These are phyloP conservation scores for Neoboletus subvelutipes DNA, from an alignment of 768 basidiomycete species.

Conservation along the genomic window DNA sequence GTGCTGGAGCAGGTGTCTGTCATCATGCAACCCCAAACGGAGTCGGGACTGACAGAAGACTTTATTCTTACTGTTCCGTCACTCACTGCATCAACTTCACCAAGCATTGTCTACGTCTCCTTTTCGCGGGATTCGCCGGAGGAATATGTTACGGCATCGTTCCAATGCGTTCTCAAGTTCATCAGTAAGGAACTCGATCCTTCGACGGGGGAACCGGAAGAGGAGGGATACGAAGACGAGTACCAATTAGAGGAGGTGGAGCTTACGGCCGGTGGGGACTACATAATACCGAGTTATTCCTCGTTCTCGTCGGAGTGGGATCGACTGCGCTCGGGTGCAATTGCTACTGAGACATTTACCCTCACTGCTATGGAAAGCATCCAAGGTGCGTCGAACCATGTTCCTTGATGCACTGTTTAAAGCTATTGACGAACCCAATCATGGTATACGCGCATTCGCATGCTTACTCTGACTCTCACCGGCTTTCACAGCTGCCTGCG, in stretches of 20 bases:
- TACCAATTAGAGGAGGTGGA: conserved; percentile 97
- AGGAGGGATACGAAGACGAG: conserved; percentile 98
- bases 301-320: conserved; percentile 97
- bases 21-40: conserved; percentile 82
- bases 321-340: conserved; percentile 72
- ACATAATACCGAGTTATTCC: conserved; percentile 92
- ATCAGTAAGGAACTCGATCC: conserved; percentile 98
- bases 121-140: conserved; percentile 82
- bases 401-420: conserved; percentile 6
- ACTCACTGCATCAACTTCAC: conserved; percentile 66
- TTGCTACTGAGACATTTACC: conserved; percentile 89
- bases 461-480: conserved; percentile 7
- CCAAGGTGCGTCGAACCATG: conserved; percentile 63
- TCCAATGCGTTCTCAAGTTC: conserved; percentile 91
- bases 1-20: conserved; percentile 93
- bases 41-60: conserved; percentile 80
- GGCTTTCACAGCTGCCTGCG: conserved; percentile 75
- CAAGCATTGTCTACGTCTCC: conserved; percentile 89
- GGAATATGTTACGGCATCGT: conserved; percentile 78
- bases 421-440: conserved; percentile 20
- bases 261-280: conserved; percentile 88
- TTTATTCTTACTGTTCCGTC: conserved; percentile 87
- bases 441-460: conserved; percentile 16
- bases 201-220: conserved; percentile 91
- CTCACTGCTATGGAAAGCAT: conserved; percentile 90